A percentile compares a stretch with the other conserved stretches of the same genome.
phyloP scores from a whole-genome alignment of 106 monocot genomes.

The Dendrobium huoshanense region DNA sequence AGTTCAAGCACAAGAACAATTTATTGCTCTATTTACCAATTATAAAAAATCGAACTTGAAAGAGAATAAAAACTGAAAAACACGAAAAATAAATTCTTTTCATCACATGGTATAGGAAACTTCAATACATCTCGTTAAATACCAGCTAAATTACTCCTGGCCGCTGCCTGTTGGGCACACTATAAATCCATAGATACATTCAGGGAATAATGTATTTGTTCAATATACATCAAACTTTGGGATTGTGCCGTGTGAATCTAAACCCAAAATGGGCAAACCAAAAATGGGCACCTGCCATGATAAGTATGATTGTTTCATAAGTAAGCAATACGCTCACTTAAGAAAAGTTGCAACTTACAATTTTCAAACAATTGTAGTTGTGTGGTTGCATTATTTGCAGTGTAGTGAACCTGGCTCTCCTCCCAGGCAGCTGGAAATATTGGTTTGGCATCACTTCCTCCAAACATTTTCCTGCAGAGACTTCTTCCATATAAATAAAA shows the following conservation, averaged over 20 bases:
- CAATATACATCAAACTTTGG: background rate
- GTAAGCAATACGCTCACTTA: background rate
- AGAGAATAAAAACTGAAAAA: background rate
- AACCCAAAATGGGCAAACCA: background rate
- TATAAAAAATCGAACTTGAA: background rate
- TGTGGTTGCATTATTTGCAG: background rate
- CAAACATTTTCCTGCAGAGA: conserved; percentile 3
- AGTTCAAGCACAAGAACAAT: background rate
- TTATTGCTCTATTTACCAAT: background rate
- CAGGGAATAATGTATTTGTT: background rate
- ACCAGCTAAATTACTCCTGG: too few species aligned
- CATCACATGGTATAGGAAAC: background rate
- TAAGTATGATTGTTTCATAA: background rate
- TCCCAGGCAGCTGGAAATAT: conserved; percentile 3
- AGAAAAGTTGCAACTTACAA: background rate
- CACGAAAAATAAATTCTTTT: background rate
- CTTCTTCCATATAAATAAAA: background rate
- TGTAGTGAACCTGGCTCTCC: background rate
- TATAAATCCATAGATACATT: background rate
- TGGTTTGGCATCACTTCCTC: background rate
- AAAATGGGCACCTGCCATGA: background rate
- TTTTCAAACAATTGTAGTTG: conserved; percentile 1
- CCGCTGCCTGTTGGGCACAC: too few species aligned
- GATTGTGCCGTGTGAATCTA: background rate
- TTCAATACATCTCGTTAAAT: background rate